Base-by-base conservation (phyloP, 2,329 filamentous ascomycete species). In the Periconia sp. region DNA sequence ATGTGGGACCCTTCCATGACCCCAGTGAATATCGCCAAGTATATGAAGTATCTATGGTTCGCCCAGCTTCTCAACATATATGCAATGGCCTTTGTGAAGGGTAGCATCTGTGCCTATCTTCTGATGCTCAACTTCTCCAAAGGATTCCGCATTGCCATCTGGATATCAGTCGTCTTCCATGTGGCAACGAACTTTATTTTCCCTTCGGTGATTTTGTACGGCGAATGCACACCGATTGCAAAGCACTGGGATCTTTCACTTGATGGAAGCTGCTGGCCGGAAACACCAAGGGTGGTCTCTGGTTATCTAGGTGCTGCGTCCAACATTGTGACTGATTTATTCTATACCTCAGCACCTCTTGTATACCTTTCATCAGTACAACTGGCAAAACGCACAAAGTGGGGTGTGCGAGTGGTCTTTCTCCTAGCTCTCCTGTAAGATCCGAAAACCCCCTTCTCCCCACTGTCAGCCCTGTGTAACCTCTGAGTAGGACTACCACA, bases 101-200 rank as follows among this genome's bases (percentile, higher is more conserved):
- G 40, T 6, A 43, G 31, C 13, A 47, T 50, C 9, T 50, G 43
- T 29, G 25, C 39, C 13, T 50, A 46, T 25, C 40, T 50, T 4
- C 40, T 46, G n/a, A 43, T 21, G 7, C 37, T 46, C 19, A 25
- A 50, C 33, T 44, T 50, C 21, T 44, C 43, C 4, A 28, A 24
- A 15, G 7, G 11, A 12, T 47, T 39, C 30, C 29, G 35, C 11
- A 22, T 17, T 17, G 17, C 36, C 13, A 34, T 47, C 29, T 39
- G 28, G n/a, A 6, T 13, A 13, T 39, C 34, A n/a, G 29, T 47
- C 4, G 12, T 39, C 15, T 12, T 43, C 9, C 24, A 43, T 6
- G 4, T 35, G 9, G 26, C 31, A n/a, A 39, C 31, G 19, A 47
- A 47, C 39, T 43, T 43, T 26, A 31, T 35, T 6, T 30, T 43